A percentile compares a stretch with the other conserved stretches of the same genome.
phyloP scores from a whole-genome alignment of 2,329 filamentous ascomycete genomes.

The Diaporthe amygdali region DNA sequence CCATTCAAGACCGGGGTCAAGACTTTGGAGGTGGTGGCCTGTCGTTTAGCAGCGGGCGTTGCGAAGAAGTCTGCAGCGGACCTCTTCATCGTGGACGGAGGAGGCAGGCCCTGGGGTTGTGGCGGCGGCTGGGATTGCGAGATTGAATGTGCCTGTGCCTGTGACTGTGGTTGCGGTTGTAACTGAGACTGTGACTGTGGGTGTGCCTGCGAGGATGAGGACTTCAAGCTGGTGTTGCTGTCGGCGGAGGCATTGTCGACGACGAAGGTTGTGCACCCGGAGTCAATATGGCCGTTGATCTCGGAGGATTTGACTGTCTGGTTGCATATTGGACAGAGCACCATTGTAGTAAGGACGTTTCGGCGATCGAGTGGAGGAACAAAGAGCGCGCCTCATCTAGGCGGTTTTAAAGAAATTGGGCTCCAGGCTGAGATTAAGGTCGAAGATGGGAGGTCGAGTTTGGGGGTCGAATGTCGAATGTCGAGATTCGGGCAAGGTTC shows the following conservation, averaged over 20 bases:
- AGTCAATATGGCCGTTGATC: conserved; percentile 94
- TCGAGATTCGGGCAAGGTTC: too few relatives aligned
- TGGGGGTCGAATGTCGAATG: neutral
- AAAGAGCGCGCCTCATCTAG: neutral
- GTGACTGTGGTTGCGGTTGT: neutral
- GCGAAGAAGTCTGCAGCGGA: conserved; percentile 66
- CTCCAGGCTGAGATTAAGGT: neutral
- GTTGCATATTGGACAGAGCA: conserved; percentile 83
- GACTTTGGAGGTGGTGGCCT: conserved; percentile 42
- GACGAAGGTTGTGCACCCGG: conserved; percentile 73
- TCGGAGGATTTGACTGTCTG: conserved; percentile 72
- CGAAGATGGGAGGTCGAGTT: neutral
- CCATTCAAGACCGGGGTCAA: conserved; percentile 41
- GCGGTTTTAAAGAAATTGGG: neutral
- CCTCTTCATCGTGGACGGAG: conserved; percentile 55
- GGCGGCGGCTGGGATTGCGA: conserved; percentile 18
- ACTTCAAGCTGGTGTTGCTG: conserved; percentile 32
- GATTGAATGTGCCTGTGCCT: conserved; percentile 38
- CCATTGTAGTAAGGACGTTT: conserved; percentile 41
- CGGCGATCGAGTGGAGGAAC: neutral
- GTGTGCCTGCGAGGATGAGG: neutral
- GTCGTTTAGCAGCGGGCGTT: conserved; percentile 63
- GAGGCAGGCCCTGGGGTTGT: conserved; percentile 11
- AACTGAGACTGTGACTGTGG: conserved; percentile 16
- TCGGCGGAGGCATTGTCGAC: conserved; percentile 51